Evolutionary conservation across 257 asterid species (phyloP), one percentile per base, ranked within the genome.

Genomic region (Striga asiatica): DNA sequence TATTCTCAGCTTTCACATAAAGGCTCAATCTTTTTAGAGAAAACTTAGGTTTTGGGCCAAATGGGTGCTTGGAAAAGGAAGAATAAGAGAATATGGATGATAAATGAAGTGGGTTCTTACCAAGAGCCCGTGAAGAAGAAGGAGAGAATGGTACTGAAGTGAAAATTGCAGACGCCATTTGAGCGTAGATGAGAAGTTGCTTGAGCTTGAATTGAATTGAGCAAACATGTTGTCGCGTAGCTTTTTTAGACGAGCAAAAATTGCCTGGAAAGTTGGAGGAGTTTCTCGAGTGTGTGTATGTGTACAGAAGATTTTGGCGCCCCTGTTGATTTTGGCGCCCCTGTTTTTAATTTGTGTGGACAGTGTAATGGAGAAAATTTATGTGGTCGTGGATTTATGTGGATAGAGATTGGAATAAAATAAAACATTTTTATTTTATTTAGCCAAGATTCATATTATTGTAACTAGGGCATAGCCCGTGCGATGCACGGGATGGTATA

Each of bases 191-290:
- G 13, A 23, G 32, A 57, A n/a, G 45, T 35, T 32, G 13, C 56
- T 13, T 35, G 29, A 32, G 0, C 13, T 2, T 60, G 61, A 64
- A 18, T 23, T 42, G 64, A 17, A 56, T 37, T 14, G 38, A 38
- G 48, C 24, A 28, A 19, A 5, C 31, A 62, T 42, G 53, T 50
- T n/a, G 34, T 42, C 23, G 65, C 8, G 57, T 61, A n/a, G 29
- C 37, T 74, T 50, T 66, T 55, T 35, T 69, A 13, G 62, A 50
- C 28, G 62, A 10, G 45, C 9, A 23, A 39, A 71, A 71, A 37
- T 55, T 17, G 37, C 80, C 97, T 73, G 67, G 95, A 84, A 82
- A 48, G 64, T 68, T 73, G 78, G 79, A 71, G 97, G 78, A 35
- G 66, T 54, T 60, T 74, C 82, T 60, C n/a, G 60, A 47, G 69